These are phyloP conservation scores for Priceomyces melissophilus DNA, from an alignment of 805 yeast species.

Conservation along the genomic window DNA sequence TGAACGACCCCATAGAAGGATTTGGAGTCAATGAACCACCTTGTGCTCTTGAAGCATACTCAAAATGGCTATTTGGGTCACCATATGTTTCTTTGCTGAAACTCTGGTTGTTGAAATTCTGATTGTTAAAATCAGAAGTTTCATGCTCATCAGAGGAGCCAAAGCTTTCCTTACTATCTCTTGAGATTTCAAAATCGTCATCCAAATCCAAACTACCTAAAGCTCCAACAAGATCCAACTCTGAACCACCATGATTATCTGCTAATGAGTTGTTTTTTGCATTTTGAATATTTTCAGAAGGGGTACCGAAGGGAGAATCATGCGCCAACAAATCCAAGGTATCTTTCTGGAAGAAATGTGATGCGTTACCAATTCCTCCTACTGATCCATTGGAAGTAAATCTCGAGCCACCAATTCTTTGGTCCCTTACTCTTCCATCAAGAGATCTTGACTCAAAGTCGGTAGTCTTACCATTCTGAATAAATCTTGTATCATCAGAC, in stretches of 20 bases:
- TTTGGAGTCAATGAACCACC: conserved; percentile 26
- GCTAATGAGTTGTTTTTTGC: conserved; percentile 4
- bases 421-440: background rate
- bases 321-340: conserved; percentile 18
- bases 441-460: background rate
- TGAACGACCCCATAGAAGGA: conserved; percentile 15
- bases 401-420: too few species aligned
- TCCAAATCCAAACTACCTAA: conserved; percentile 45
- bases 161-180: background rate
- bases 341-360: conserved; percentile 25
- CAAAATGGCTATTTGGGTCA: conserved; percentile 2
- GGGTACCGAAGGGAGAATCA: conserved; percentile 7
- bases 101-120: background rate
- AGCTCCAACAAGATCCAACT: conserved; percentile 47
- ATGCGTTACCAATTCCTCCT: conserved; percentile 12
- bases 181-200: conserved; percentile 25
- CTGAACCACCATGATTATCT: conserved; percentile 9
- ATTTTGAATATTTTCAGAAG: conserved; percentile 10
- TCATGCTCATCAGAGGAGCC: conserved; percentile 1
- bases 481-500: conserved; percentile 2
- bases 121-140: background rate
- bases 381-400: background rate
- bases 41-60: conserved; percentile 3
- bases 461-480: too few species aligned
- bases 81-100: too few species aligned